Base-by-base conservation (phyloP, 1,284 basidiomycete species). In the Lignosus rhinocerotis region DNA sequence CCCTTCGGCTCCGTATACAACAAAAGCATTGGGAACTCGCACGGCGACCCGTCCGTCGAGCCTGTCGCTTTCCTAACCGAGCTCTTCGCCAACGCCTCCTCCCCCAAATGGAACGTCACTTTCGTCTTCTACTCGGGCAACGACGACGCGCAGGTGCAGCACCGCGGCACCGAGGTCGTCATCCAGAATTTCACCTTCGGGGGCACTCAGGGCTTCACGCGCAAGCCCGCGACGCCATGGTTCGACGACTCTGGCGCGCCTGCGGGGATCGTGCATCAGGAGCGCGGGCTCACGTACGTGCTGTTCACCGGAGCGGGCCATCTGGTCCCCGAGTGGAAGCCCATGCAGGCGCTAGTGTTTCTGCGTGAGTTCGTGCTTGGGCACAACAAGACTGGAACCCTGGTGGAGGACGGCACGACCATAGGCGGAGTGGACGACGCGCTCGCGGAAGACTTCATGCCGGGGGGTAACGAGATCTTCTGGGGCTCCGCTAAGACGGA, bases 201-300 rank as follows among this genome's bases (percentile, higher is more conserved):
- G 31, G 85, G 84, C 9, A 82, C 83, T 41, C 86, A 83, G 69
- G 87, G 87, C 6, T 89, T 88, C 66, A 80, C 84, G 10, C 76
- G 79, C 43, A 78, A 79, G 60, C 87, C 87, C 0, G 78, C 82
- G 5, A 89, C 87, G 2, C 80, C 83, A 0, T 89, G 70, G 69
- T 66, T 59, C 48, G 66, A 68, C 47, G 70, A 72, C 52, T 50
- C 56, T 7, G 70, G 69, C 14, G 61, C 53, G 25, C 64, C 67
- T 36, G 67, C 67, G 21, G 72, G 72, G 3, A 67, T 71, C 49
- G 67, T 73, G 65, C 59, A 73, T 56, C 71, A 73, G 56, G 72
- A 73, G 56, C 68, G 70, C 30, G 66, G 66, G 45, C 59, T 69
- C 52, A 69, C 71, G 17, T 73, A 70, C 50, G 70, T 69, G 19